These are phyloP conservation scores for Emmonsia crescens DNA, from an alignment of 2,329 filamentous ascomycete species.

Conservation along the genomic window DNA sequence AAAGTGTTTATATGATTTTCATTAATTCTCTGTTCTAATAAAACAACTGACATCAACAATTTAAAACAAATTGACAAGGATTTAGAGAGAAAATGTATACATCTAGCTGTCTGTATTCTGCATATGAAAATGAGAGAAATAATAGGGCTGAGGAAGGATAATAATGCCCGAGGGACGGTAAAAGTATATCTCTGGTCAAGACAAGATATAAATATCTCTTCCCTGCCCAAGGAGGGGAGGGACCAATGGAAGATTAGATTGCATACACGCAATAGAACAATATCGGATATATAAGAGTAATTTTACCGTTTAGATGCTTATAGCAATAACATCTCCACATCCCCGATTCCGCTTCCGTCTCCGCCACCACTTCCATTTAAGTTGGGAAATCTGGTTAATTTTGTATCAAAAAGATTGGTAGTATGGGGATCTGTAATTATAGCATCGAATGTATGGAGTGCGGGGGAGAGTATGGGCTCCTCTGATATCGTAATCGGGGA, in stretches of 20 bases:
- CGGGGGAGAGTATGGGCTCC: neutral
- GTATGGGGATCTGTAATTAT: neutral
- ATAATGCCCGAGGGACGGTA: neutral
- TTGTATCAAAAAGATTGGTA: neutral
- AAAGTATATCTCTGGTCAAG: neutral
- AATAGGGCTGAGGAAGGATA: neutral
- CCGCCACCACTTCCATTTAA: neutral
- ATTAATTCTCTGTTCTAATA: neutral
- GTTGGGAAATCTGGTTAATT: neutral
- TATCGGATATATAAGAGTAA: neutral
- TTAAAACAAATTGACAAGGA: neutral
- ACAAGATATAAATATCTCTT: neutral
- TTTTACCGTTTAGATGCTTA: neutral
- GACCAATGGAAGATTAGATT: neutral
- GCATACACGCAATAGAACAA: neutral
- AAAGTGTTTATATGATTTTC: too few species aligned
- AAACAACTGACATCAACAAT: neutral
- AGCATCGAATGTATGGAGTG: neutral
- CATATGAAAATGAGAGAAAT: neutral
- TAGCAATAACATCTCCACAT: constrained; percentile 1
- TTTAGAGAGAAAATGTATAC: neutral
- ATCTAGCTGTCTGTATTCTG: neutral
- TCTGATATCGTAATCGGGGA: neutral
- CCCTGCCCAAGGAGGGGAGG: neutral
- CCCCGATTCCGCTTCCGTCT: neutral